Percentiles rank a stretch among this genome's conserved stretches.
These are phyloP conservation scores for Amesomyces nigricolor DNA, from an alignment of 2,329 filamentous ascomycete species.

Conservation along the genomic window DNA sequence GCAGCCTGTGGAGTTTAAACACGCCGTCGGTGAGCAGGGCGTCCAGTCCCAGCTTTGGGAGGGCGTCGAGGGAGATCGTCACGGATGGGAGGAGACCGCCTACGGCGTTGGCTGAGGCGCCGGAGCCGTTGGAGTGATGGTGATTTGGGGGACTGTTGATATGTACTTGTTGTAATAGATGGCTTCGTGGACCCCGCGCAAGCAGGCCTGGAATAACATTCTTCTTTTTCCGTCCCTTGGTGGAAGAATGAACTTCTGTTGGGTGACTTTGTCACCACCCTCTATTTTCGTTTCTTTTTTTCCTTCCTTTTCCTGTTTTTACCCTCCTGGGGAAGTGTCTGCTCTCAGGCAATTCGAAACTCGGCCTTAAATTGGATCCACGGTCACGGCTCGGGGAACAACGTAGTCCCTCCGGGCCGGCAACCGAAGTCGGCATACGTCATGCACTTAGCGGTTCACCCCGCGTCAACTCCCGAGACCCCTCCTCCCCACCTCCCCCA, in stretches of 20 bases:
- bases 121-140: constrained; percentile 8
- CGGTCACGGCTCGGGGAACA: constrained; percentile 7
- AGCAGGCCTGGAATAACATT: too few species aligned
- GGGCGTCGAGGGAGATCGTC: constrained; percentile 13
- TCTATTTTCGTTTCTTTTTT: too few species aligned
- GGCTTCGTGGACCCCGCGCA: background rate
- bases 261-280: too few species aligned
- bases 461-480: constrained; percentile 20
- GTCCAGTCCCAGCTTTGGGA: constrained; percentile 1
- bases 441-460: constrained; percentile 4
- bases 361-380: too few species aligned
- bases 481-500: constrained; percentile 5
- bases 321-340: too few species aligned
- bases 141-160: too few species aligned
- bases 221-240: too few species aligned
- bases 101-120: constrained; percentile 12
- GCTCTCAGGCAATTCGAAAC: too few species aligned
- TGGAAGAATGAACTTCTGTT: too few species aligned
- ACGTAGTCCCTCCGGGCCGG: constrained; percentile 15
- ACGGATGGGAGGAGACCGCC: constrained; percentile 14
- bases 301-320: too few species aligned
- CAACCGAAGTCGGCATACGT: constrained; percentile 5
- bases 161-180: background rate
- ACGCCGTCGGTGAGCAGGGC: constrained; percentile 11
- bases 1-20: constrained; percentile 15